These are phyloP conservation scores for Plantago major DNA, from an alignment of 257 asterid genomes.

Conservation along the genomic window DNA sequence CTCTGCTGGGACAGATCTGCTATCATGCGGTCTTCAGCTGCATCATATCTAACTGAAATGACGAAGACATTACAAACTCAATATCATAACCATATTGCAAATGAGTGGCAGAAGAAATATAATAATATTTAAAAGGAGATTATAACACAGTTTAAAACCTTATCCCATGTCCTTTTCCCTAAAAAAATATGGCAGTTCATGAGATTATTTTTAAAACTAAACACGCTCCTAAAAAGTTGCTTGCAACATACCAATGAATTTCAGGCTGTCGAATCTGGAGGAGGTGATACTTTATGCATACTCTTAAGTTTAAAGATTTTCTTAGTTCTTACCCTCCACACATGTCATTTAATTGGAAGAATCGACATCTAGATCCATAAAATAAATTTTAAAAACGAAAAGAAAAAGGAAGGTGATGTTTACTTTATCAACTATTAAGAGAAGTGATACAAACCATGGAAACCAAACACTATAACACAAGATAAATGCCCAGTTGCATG, in stretches of 20 bases:
- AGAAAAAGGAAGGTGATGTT: not conserved
- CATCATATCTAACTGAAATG: conserved; percentile 88
- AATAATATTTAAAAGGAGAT: conserved; percentile 4
- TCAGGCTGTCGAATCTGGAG: too few relatives aligned
- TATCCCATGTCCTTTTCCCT: too few relatives aligned
- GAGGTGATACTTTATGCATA: too few relatives aligned
- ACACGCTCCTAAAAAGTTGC: too few relatives aligned
- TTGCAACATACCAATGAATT: too few relatives aligned
- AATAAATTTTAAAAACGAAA: not conserved
- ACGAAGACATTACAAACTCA: conserved; percentile 26
- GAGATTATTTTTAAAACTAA: too few relatives aligned
- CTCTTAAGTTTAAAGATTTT: too few relatives aligned
- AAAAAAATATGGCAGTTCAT: too few relatives aligned
- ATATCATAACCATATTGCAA: conserved; percentile 6
- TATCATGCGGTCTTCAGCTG: conserved; percentile 48
- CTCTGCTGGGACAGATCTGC: conserved; percentile 63
- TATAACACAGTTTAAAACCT: too few relatives aligned
- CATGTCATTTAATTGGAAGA: not conserved
- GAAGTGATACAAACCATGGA: too few relatives aligned
- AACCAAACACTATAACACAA: conserved; percentile 8
- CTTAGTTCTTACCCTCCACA: too few relatives aligned
- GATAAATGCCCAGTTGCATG: not conserved
- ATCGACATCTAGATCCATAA: not conserved
- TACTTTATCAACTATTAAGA: too few relatives aligned
- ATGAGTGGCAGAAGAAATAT: conserved; percentile 5